Base-by-base conservation (phyloP, 2,329 filamentous ascomycete genomes). In the Arthroderma uncinatum region DNA sequence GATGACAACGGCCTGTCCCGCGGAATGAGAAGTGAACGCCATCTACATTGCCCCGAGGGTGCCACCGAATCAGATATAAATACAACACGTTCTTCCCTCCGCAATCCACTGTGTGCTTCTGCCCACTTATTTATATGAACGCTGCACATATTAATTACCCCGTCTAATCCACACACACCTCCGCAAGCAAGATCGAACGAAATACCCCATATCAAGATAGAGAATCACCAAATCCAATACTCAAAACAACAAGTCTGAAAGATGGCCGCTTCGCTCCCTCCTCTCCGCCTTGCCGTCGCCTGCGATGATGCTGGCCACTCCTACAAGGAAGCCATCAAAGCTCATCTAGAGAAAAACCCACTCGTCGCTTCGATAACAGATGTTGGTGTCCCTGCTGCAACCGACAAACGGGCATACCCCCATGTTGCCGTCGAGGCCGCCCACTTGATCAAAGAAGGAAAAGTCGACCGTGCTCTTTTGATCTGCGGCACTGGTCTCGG, bases 401-500 rank as follows among this genome's bases (percentile, higher is more conserved):
- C 76, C 57, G 87, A 93, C 77, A 89, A 88, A 70, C 92, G 86
- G 1, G 84, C 88, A 2, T 94, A 94, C 71, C 87, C 89, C 0
- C 85, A 88, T 70, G 80, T 87, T 40, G 88, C 88, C 58, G 86
- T 88, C 40, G 81, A 82, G 39, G 88, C 87, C 4, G 86, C 86
- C 42, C 76, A 79, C 58, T 68, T 73, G 59, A 73, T 77, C 67
- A 71, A 67, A 53, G 69, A 71, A 47, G 74, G 75, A 61, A 73
- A 76, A 65, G 85, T 81, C 55, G 89, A 94, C 72, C 84, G 89
- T 55, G 89, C 87, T 0, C 77, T 94, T 37, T 75, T 90, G 42
- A 88, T 94, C 74, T 94, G 89, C 74, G 89, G 89, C 1, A 94
- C 89, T 0, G 89, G 89, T 0, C 79, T 95, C 6, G 89, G 89